Evolutionary conservation across 2,329 filamentous ascomycete species (phyloP).

Genomic region (Trichoderma sp.): DNA sequence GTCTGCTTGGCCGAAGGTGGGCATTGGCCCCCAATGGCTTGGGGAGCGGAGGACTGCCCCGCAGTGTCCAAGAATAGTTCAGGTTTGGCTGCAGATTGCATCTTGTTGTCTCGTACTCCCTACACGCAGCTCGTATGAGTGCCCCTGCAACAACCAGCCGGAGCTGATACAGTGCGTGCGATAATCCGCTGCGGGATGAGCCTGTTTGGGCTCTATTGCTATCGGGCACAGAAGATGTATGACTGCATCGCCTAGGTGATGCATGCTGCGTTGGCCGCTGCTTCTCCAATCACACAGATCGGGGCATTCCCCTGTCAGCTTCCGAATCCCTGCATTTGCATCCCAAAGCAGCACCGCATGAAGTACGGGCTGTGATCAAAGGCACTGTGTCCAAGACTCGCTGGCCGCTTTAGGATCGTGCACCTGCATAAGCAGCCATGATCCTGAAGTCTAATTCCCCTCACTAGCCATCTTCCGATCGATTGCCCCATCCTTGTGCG

Average conservation of each 20-base stretch:
- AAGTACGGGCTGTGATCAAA: neutral
- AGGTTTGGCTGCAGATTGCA: constrained; percentile 18
- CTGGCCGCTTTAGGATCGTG: neutral
- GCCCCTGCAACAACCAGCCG: neutral
- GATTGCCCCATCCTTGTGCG: neutral
- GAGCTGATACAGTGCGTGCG: constrained; percentile 26
- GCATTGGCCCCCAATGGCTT: neutral
- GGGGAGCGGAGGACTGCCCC: constrained; percentile 2
- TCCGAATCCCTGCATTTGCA: neutral
- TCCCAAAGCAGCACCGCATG: neutral
- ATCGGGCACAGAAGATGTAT: neutral
- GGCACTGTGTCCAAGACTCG: constrained; percentile 8
- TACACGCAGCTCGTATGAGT: constrained; percentile 15
- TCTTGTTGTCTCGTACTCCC: neutral
- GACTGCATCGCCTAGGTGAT: constrained; percentile 4
- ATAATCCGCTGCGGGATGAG: neutral
- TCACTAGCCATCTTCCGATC: constrained; percentile 20
- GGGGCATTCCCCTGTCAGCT: neutral
- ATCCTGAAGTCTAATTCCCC: constrained; percentile 19
- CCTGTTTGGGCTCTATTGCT: neutral
- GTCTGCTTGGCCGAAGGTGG: neutral
- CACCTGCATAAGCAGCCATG: constrained; percentile 13
- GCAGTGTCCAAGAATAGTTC: constrained; percentile 3
- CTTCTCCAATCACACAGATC: constrained; percentile 8
- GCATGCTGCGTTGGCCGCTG: constrained; percentile 10